Conservation (phyloP, 148 eudicot genomes). For the Persicaria tinctoria region DNA sequence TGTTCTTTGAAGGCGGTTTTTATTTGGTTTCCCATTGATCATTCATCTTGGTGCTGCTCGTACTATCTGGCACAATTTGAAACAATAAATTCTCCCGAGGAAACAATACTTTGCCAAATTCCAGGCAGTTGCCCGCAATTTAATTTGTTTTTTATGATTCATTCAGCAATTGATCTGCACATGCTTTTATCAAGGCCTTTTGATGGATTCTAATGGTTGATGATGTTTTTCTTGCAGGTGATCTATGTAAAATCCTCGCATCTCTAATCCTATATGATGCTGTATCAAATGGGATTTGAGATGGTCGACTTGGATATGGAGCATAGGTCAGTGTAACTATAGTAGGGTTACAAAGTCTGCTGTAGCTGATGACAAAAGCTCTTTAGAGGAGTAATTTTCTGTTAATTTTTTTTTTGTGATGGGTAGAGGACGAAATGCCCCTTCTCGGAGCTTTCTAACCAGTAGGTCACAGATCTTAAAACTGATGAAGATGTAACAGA, state of each 20-base stretch:
- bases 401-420: not conserved
- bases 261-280: slow-evolving; percentile 3
- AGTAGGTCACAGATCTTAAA: not conserved
- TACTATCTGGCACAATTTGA: too few relatives aligned
- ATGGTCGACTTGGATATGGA: not conserved
- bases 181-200: not conserved
- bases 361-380: not conserved
- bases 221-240: not conserved
- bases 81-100: too few relatives aligned
- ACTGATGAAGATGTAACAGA: not conserved
- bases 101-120: too few relatives aligned
- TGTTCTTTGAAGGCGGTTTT: not conserved
- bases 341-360: not conserved
- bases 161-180: not conserved
- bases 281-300: not conserved
- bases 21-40: not conserved
- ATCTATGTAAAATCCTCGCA: not conserved
- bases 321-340: slow-evolving; percentile 4
- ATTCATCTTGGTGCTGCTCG: too few relatives aligned
- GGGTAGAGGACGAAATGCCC: not conserved
- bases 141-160: not conserved
- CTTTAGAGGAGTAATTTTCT: not conserved
- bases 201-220: not conserved
- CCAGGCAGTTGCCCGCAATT: not conserved
- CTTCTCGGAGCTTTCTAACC: not conserved